A percentile compares a stretch with the other conserved stretches of the same genome.
phyloP scores from a whole-genome alignment of 768 basidiomycete genomes.

The Suillus americanus region DNA sequence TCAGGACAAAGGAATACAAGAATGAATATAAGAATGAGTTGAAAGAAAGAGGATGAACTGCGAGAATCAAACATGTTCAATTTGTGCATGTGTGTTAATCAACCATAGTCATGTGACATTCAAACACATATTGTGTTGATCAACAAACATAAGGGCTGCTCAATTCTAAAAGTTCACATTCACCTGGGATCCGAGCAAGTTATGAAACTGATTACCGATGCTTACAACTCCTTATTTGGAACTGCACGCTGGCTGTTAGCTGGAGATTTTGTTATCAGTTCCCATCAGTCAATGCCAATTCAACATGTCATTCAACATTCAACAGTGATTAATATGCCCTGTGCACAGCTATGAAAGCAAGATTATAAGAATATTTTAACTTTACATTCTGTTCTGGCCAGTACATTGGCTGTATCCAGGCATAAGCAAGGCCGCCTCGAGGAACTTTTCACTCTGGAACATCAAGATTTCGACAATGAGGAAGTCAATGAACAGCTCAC shows the following conservation, averaged over 20 bases:
- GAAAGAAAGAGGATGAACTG: too few relatives aligned
- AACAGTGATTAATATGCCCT: neutral
- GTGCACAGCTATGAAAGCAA: neutral
- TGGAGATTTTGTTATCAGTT: neutral
- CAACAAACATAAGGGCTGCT: too few relatives aligned
- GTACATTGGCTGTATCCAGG: neutral
- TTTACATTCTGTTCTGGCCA: neutral
- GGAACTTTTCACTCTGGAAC: neutral
- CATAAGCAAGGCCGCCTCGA: neutral
- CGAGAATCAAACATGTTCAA: too few relatives aligned
- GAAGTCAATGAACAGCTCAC: neutral
- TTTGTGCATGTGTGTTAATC: too few relatives aligned
- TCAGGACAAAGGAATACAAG: too few relatives aligned
- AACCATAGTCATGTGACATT: too few relatives aligned
- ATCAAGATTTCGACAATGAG: neutral
- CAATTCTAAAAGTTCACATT: constrained; percentile 7
- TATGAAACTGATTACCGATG: neutral
- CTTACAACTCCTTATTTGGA: neutral
- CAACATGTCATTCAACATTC: too few relatives aligned
- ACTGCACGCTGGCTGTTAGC: neutral
- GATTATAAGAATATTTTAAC: neutral
- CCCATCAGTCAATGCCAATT: neutral
- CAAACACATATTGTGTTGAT: too few relatives aligned
- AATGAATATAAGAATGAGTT: too few relatives aligned
- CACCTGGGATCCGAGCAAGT: neutral